These are phyloP conservation scores for Vaccinium vitisidaea DNA, from an alignment of 148 eudicot species.

Conservation along the genomic window DNA sequence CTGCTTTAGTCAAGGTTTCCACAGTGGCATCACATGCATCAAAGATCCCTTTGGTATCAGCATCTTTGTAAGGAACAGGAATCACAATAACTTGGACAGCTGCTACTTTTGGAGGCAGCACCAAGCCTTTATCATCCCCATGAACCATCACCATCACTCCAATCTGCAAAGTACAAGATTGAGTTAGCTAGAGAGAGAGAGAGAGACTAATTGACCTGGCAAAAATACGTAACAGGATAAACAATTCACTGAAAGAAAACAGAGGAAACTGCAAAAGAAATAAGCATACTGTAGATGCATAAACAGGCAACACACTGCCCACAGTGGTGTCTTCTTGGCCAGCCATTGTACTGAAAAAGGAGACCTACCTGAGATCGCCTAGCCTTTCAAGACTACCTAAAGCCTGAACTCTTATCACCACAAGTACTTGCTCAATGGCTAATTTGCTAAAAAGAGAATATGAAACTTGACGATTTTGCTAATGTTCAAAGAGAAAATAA, in stretches of 20 bases:
- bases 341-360: neutral
- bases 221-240: neutral
- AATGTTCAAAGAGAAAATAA: neutral
- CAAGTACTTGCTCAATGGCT: neutral
- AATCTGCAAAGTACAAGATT: slow-evolving; percentile 44
- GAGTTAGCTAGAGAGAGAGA: neutral
- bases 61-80: slow-evolving; percentile 96
- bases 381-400: neutral
- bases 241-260: neutral
- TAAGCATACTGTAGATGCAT: neutral
- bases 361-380: neutral
- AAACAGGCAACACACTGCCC: neutral
- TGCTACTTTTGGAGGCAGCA: slow-evolving; percentile 95
- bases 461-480: neutral
- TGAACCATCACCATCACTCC: slow-evolving; percentile 99
- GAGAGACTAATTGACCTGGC: neutral
- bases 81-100: slow-evolving; percentile 83
- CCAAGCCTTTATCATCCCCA: slow-evolving; percentile 98
- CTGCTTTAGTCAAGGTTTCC: slow-evolving; percentile 51
- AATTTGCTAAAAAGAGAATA: neutral
- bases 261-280: neutral
- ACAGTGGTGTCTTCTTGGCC: neutral
- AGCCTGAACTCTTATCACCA: neutral
- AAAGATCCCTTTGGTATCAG: slow-evolving; percentile 64
- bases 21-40: slow-evolving; percentile 75